phyloP scores from a whole-genome alignment of 2,329 filamentous ascomycete species.

The Scopulariopsis brevicaulis region DNA sequence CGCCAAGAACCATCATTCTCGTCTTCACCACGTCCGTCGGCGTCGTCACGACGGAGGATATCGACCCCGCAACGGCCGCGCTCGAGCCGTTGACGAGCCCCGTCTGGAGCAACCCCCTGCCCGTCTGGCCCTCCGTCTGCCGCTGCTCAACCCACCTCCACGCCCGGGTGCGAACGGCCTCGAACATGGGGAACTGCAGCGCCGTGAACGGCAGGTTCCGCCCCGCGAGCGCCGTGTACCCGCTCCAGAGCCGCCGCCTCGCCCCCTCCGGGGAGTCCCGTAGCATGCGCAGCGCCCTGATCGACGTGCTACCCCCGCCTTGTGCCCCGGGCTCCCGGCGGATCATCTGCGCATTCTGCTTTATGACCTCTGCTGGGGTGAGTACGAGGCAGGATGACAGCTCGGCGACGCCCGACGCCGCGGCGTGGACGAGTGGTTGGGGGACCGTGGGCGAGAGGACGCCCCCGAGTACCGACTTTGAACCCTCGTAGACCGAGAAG shows the following conservation, averaged over 20 bases:
- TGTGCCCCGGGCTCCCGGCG: constrained; percentile 13
- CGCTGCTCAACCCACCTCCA: constrained; percentile 14
- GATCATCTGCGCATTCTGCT: constrained; percentile 88
- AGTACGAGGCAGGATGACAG: constrained; percentile 77
- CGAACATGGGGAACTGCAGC: constrained; percentile 80
- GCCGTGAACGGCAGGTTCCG: constrained; percentile 82
- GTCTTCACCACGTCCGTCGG: constrained; percentile 88
- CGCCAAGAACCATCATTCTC: constrained; percentile 67
- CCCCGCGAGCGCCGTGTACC: constrained; percentile 72
- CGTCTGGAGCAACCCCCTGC: constrained; percentile 45
- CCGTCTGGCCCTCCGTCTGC: constrained; percentile 14
- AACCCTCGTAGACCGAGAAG: not conserved
- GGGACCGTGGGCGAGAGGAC: not conserved
- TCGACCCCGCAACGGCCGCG: constrained; percentile 60
- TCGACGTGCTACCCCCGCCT: constrained; percentile 21
- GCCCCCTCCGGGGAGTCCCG: constrained; percentile 35
- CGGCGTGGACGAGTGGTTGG: not conserved
- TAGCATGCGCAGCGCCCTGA: constrained; percentile 36
- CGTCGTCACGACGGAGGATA: constrained; percentile 74
- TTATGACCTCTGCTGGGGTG: constrained; percentile 81
- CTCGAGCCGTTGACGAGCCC: constrained; percentile 61
- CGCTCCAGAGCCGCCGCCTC: constrained; percentile 48
- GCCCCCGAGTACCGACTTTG: not conserved
- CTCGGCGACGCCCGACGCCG: constrained; percentile 40
- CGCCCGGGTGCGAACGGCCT: constrained; percentile 50